A percentile compares a stretch with the other conserved stretches of the same genome.
phyloP scores from a whole-genome alignment of 2,329 filamentous ascomycete genomes.

The Colletotrichum graminicola region DNA sequence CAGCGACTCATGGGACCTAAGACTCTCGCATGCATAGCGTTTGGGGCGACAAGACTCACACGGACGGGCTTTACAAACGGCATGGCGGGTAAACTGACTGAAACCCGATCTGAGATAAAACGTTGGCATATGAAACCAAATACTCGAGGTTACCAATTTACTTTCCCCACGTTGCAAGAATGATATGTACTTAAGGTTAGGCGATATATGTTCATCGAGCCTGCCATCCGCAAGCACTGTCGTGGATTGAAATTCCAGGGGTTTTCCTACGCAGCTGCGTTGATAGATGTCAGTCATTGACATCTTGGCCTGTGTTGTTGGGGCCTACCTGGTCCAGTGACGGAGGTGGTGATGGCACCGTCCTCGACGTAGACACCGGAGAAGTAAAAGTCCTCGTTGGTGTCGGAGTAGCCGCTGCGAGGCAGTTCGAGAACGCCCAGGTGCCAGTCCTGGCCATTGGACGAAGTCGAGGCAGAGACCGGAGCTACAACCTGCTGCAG shows the following conservation, averaged over 20 bases:
- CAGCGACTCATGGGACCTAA: no score
- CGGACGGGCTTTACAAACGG: background rate
- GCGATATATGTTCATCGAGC: background rate
- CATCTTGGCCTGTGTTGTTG: no score
- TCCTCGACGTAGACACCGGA: conserved; percentile 77
- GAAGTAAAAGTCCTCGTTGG: conserved; percentile 77
- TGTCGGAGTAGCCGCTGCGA: conserved; percentile 64
- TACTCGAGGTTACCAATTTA: background rate
- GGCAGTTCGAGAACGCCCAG: conserved; percentile 77
- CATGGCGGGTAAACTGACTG: background rate
- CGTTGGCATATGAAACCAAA: background rate
- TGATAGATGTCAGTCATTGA: background rate
- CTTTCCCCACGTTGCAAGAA: conserved; percentile 2
- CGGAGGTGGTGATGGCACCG: conserved; percentile 50
- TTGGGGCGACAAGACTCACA: background rate
- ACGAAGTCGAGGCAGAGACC: conserved; percentile 70
- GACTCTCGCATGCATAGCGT: background rate
- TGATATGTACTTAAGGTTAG: conserved; percentile 11
- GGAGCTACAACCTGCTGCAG: conserved; percentile 71
- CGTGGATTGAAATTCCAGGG: no score
- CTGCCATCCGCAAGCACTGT: background rate
- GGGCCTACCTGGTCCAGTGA: conserved; percentile 46
- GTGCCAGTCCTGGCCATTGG: conserved; percentile 80
- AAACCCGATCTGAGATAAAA: background rate
- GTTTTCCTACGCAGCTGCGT: conserved; percentile 10